A percentile compares a stretch with the other conserved stretches of the same genome.
Conservation (phyloP, 2,329 filamentous ascomycete species). For the Pyrenochaeta sp. region DNA sequence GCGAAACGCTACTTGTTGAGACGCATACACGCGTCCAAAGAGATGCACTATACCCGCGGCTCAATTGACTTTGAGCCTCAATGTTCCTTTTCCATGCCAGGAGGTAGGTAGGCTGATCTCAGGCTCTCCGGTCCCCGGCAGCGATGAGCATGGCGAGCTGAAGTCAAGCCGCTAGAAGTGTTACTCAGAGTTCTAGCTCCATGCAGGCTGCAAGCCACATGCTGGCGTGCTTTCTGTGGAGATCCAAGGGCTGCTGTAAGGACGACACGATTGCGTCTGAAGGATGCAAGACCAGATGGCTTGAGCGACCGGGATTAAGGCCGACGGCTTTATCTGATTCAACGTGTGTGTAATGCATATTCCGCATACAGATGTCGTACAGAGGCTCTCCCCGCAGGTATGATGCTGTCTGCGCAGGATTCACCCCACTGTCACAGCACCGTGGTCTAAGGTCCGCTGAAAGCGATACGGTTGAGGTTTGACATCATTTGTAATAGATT, state of each 20-base stretch:
- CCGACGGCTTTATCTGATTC: not conserved
- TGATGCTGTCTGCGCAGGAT: not conserved
- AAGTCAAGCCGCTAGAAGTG: not conserved
- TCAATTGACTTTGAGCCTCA: not conserved
- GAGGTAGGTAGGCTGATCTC: not conserved
- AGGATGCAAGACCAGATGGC: too few relatives aligned
- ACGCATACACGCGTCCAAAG: not conserved
- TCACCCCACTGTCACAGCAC: not conserved
- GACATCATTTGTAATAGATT: constrained; percentile 15
- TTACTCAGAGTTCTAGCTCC: constrained; percentile 5
- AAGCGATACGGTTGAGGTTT: not conserved
- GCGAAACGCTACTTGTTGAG: not conserved
- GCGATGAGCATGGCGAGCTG: not conserved
- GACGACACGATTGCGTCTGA: not conserved
- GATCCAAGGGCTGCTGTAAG: not conserved
- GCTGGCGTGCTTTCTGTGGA: constrained; percentile 4
- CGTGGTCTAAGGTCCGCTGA: not conserved
- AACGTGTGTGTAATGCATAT: constrained; percentile 4
- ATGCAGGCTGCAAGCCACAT: constrained; percentile 2
- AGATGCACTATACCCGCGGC: not conserved
- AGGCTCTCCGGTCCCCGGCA: not conserved
- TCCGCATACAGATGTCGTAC: not conserved
- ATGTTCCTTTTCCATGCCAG: not conserved
- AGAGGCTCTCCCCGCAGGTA: not conserved
- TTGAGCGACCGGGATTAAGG: not conserved